Conservation (phyloP, 345 rosid genomes). For the Rhizophora mangle region DNA sequence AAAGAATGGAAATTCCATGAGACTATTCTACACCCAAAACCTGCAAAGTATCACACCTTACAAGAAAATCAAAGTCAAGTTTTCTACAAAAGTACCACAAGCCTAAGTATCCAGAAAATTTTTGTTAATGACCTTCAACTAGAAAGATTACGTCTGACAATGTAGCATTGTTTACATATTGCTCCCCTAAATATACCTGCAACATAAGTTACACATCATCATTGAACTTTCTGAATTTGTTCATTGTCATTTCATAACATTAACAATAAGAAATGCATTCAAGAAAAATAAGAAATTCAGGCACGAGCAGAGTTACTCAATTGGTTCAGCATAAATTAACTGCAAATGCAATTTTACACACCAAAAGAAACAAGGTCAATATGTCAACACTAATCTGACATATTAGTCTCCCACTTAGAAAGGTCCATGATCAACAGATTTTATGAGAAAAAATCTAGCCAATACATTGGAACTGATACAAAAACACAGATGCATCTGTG, state of each 20-base stretch:
- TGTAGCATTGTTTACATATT: constrained; percentile 83
- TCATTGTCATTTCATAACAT: background rate
- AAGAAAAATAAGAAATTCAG: background rate
- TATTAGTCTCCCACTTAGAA: too few relatives aligned
- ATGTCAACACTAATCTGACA: too few relatives aligned
- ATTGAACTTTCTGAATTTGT: background rate
- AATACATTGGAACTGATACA: too few relatives aligned
- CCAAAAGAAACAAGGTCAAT: too few relatives aligned
- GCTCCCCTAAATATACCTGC: constrained; percentile 96
- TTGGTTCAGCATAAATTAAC: too few relatives aligned
- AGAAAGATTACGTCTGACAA: constrained; percentile 94
- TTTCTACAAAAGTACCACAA: constrained; percentile 1
- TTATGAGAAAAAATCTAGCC: too few relatives aligned
- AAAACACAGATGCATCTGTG: too few relatives aligned
- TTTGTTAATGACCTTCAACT: constrained; percentile 70
- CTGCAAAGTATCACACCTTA: background rate
- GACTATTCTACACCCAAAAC: background rate
- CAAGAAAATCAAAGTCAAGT: background rate
- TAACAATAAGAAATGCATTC: background rate
- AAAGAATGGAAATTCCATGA: constrained; percentile 2
- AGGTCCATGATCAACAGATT: too few relatives aligned
- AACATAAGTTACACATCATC: constrained; percentile 7
- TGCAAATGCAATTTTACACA: too few relatives aligned
- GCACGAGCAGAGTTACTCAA: too few relatives aligned
- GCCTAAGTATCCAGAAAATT: constrained; percentile 11